Evolutionary conservation across 2,329 filamentous ascomycete species (phyloP), one percentile per base, ranked within the genome.

Genomic region (Talaromyces sp.): DNA sequence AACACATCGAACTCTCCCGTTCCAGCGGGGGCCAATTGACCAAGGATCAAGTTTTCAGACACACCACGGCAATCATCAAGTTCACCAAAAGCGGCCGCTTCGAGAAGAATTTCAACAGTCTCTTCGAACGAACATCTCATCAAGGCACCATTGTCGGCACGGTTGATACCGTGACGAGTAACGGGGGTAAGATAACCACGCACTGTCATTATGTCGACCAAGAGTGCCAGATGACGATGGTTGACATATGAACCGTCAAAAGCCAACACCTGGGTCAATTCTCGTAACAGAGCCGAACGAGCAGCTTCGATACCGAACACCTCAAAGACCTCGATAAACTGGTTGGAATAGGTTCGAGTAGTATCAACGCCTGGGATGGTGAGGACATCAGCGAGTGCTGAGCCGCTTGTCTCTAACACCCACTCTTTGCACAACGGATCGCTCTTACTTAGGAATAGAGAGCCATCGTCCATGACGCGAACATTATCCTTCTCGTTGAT

Each of bases 41-140:
- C 95, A 68, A 99, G 87, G 87, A 99, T 99, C 76, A 99, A 90
- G 81, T 99, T 99, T 81, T 99, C 95, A 17, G 95, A 98, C 60
- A 99, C 94, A 84, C 95, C 95, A 67, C 93, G 91, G 82, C 96
- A 99, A 79, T 99, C 95, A 75, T 99, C 95, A 36, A 99, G 85
- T 79, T 99, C 95, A 76, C 95, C 95, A 60, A 92, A 92, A 17
- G 93, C 92, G 27, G 95, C 95, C 67, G 95, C 96, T 76, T 99
- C 95, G 22, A 99, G 88, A 62, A 99, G 84, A 83, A 99, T 99
- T 76, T 99, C 96, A 47, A 99, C 95, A 0, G 95, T 99, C 79
- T 99, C 96, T 80, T 99, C 95, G 81, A 99, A 99, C 1, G 95
- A 99, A 84, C 96, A 99, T 78, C 95, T 91, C 95, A 99, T 99